Percentiles rank a stretch among this genome's conserved stretches.
These are phyloP conservation scores for barley (Hordeum vulgare) DNA, from an alignment of 176 grass and related monocot species.

Conservation along the genomic window MorexV3_pseudomolecules_assembly NC_058524.1:473161308-473161807, in stretches of 20 bases:
- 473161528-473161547: conserved; percentile 12
- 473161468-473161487: background rate
- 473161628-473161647: background rate
- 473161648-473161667: background rate
- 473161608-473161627: background rate
- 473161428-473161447: background rate
- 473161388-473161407: background rate
- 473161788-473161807: background rate
- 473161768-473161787: background rate
- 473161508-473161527: background rate
- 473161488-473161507: background rate
- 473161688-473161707: background rate
- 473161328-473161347: background rate
- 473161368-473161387: background rate
- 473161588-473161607: background rate
- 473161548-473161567: background rate
- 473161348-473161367: background rate
- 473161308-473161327: background rate
- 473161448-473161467: background rate
- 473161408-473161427: background rate
- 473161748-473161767: background rate
- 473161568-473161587: background rate
- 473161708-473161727: conserved; percentile 1
- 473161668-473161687: background rate
- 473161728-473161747: background rate